Evolutionary conservation across 306 rosid genomes (phyloP).

Genomic region (Hippophae tibetana): DNA sequence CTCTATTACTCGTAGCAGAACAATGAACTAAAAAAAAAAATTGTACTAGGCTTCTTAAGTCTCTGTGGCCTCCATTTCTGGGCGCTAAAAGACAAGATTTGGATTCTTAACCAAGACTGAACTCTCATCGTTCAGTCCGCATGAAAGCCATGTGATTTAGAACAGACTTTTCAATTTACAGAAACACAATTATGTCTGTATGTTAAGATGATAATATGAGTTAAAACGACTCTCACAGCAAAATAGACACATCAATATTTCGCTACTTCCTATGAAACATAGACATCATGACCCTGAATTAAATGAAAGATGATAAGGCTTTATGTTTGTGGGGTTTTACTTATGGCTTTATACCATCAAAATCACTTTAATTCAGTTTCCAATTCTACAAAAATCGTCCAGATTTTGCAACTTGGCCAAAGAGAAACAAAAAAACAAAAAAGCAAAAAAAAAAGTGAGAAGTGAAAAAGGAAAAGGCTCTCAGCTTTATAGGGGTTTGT

Average conservation of each 20-base stretch:
- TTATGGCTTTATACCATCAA: conserved; percentile 5
- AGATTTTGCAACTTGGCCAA: conserved; percentile 25
- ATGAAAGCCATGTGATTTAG: conserved; percentile 40
- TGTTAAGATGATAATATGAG: background rate
- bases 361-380: conserved; percentile 15
- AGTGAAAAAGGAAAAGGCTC: conserved; percentile 18
- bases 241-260: conserved; percentile 26
- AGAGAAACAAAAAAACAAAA: conserved; percentile 14
- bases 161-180: conserved; percentile 24
- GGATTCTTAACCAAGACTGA: conserved; percentile 14
- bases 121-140: conserved; percentile 22
- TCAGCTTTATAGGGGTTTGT: conserved; percentile 6
- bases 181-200: conserved; percentile 7
- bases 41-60: conserved; percentile 11
- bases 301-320: conserved; percentile 1
- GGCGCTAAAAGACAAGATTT: background rate
- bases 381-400: conserved; percentile 18
- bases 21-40: background rate
- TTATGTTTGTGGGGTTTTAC: conserved; percentile 18
- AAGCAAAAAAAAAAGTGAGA: background rate
- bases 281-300: conserved; percentile 9
- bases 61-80: conserved; percentile 33
- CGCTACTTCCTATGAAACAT: conserved; percentile 19
- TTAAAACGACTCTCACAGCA: conserved; percentile 6
- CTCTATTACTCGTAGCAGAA: conserved; percentile 10